Evolutionary conservation across 1,284 basidiomycete species (phyloP), one percentile per base, ranked within the genome.

Genomic region (Fomitiporia mediterranea): DNA sequence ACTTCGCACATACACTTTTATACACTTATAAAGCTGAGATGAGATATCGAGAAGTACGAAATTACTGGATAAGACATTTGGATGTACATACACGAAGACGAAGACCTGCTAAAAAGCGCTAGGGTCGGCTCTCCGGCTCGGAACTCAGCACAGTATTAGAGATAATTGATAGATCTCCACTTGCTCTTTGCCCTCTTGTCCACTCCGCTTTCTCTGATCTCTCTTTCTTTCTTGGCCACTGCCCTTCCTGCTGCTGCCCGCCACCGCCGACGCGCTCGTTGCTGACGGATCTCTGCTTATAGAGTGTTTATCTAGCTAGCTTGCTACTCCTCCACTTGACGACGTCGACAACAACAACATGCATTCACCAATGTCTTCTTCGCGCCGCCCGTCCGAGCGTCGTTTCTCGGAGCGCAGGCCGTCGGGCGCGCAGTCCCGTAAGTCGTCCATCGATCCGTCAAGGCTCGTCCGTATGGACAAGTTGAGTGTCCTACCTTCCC

Each of bases 381-480:
- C 67, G 66, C 72, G 58, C 68, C 69, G 51, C 64, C 66, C 46
- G 44, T 60, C 61, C 48, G 48, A 48, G 59, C 70, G 78, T 48
- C 71, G 74, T 23, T 66, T 57, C 49, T 62, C 66, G 42, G 61
- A 62, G 38, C 64, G 68, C 70, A 55, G 72, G 71, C 67, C 70
- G 70, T 56, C 69, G 34, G 64, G 63, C 54, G 42, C 62, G 37
- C 57, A 62, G 59, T 86, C 83, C 34, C 76, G 87, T 57, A 76
- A 83, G 50, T 74, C 74, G 2, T 89, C 87, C 49, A 90, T 90
- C 66, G 88, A 90, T 68, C 87, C 87, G 53, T 79, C 79, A 62
- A 79, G 79, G 68, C 79, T 90, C 55, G 65, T 89, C 54, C 85
- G 82, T 43, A 90, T 90, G 84, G 83, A 88, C 78, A 89, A 82